Base-by-base conservation (phyloP, 306 rosid genomes). In the Crotalaria pallida region DNA sequence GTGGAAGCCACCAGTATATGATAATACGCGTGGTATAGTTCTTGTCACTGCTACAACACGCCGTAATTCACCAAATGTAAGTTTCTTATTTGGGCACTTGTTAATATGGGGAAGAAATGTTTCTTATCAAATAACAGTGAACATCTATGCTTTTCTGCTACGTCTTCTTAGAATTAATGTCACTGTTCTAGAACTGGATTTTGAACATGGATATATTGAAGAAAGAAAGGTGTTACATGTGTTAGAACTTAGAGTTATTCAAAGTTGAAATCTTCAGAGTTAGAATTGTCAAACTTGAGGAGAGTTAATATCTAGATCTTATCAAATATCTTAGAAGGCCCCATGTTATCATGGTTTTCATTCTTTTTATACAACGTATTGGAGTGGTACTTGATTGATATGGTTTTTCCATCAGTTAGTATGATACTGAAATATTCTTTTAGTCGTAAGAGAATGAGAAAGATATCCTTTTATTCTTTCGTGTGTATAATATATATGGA, bases 1-100 rank as follows among this genome's bases (percentile, higher is more conserved):
- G 77, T 91, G 97, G 97, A 91, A 91, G 78, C 96, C 97, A 72
- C 96, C 97, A 6, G 92, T 91, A 33, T 91, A 91, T 72, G 96
- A 91, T 61, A 91, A 91, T 71, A 73, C 85, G 10, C 75, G 71
- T 69, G 97, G 97, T 48, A 81, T 91, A 36, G 82, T 77, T 61
- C 86, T 90, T 70, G 88, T 88, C 43, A 81, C 97, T 38, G 97
- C 97, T 76, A 71, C 96, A 67, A 91, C 96, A 3, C 90, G 92
- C 22, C 92, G 92, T 6, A 91, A 88, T 83, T 88, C 97, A 50
- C 97, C 97, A 7, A 91, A 91, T 77, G 97, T 91, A 77, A 79
- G 85, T 52, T 80, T 74, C 51, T 72, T 50, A 19, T 19, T 65
- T 69, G 33, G 22, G 43, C 55, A 10, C 45, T 13, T 7, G 1